Conservation (phyloP, 345 rosid species). For the Cardiospermum halicacabum region DNA sequence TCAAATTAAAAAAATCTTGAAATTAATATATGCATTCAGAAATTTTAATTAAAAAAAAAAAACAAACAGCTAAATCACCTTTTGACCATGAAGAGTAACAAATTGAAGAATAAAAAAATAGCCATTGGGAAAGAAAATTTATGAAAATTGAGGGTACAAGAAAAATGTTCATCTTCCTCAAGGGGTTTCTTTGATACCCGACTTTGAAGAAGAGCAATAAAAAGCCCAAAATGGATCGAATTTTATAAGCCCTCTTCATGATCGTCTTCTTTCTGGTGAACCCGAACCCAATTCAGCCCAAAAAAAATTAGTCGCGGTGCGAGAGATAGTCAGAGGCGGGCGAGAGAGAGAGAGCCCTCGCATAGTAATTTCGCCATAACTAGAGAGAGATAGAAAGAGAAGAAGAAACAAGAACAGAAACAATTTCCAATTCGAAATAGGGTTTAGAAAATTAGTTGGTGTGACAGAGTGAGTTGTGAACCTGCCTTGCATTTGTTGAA, state of each 20-base stretch:
- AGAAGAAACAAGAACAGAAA: not conserved
- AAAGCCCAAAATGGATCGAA: not conserved
- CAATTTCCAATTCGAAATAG: conserved; percentile 8
- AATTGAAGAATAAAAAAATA: not conserved
- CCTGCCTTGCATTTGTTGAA: conserved; percentile 27
- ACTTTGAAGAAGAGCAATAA: not conserved
- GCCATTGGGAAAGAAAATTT: not conserved
- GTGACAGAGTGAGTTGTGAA: not conserved
- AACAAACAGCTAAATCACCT: no score
- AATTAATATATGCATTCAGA: no score
- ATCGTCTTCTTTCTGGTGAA: conserved; percentile 4
- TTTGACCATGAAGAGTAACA: no score
- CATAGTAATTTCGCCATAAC: no score
- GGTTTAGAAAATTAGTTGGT: conserved; percentile 1
- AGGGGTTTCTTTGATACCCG: not conserved
- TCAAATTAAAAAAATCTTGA: no score
- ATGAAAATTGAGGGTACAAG: not conserved
- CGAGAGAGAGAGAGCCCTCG: no score
- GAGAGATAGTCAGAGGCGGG: not conserved
- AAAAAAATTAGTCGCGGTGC: conserved; percentile 11
- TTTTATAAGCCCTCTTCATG: conserved; percentile 15
- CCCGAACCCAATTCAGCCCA: conserved; percentile 23
- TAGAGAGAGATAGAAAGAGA: not conserved
- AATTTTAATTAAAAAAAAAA: no score
- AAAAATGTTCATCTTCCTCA: not conserved